Percentiles rank a stretch among this genome's conserved stretches.
These are phyloP conservation scores for Picochlorum costavermella DNA, from an alignment of 139 green algal genomes.

Conservation along the genomic window DNA sequence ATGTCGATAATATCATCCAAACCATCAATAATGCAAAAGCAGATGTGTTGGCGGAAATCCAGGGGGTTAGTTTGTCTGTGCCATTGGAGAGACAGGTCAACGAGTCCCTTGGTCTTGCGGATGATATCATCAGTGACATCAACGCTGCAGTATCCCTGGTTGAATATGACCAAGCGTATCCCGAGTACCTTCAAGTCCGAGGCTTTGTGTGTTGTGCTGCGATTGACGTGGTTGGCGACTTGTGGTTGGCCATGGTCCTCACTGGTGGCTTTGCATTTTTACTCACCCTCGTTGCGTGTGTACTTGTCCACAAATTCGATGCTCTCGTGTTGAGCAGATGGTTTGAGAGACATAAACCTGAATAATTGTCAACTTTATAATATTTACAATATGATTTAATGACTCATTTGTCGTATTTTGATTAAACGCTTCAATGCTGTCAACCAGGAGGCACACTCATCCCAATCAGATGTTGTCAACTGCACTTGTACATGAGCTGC, in stretches of 20 bases:
- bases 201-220: constrained; percentile 13
- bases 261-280: constrained; percentile 8
- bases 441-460: constrained; percentile 86
- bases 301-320: background rate
- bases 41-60: background rate
- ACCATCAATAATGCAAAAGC: background rate
- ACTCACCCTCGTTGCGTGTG: constrained; percentile 1
- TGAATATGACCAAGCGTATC: constrained; percentile 2
- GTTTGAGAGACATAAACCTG: background rate
- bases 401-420: constrained; percentile 48
- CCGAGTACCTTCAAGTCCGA: constrained; percentile 11
- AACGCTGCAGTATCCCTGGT: background rate
- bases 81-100: background rate
- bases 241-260: constrained; percentile 18
- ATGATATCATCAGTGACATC: background rate
- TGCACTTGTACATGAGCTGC: constrained; percentile 73
- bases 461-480: constrained; percentile 90
- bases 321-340: background rate
- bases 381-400: too few species aligned
- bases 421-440: constrained; percentile 90
- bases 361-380: too few species aligned
- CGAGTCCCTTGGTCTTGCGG: background rate
- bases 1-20: constrained; percentile 5
- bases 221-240: constrained; percentile 7
- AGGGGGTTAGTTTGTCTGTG: background rate